Evolutionary conservation across 2,329 filamentous ascomycete genomes (phyloP), one percentile per base, ranked within the genome.

Genomic region (Xylaria digitata): DNA sequence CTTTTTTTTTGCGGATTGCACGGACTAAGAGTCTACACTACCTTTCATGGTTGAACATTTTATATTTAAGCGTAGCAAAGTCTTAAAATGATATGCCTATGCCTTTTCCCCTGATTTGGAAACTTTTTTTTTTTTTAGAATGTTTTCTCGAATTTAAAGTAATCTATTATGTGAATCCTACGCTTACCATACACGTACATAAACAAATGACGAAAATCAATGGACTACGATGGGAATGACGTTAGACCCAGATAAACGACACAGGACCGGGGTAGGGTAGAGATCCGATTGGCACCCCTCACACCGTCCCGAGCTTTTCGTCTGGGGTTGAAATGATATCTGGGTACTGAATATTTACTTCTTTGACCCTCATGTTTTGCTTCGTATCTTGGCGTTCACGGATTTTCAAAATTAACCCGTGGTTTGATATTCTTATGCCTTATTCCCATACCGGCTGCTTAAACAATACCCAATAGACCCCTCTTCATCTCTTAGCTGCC

Each of bases 391-490:
- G 52, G 52, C 30, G 45, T 64, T 52, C 23, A 7, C 34, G n/a
- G n/a, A 26, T 50, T 50, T 50, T 58, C 30, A 42, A 21, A 55
- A n/a, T 8, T 15, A 15, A 15, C 13, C 37, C 37, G 13, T 40
- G 37, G 15, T 40, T 40, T 40, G 9, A 40, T 40, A 40, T 15
- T 11, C 2, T 40, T 15, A n/a, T 42, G 13, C n/a, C 8, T 34
- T 43, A 17, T 45, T 52, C 11, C 5, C 19, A 26, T 6, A 13
- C 19, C 19, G 15, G 37, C 49, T 57, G 11, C 37, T 58, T 63
- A 52, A 34, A 49, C 26, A 50, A 64, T 64, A 67, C 60, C 60
- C 49, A n/a, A 57, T 61, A 64, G 61, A 65, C 46, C 40, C 40
- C 17, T 43, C 9, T 40, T 46, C 4, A 6, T 42, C 13, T n/a